Evolutionary conservation across 371 early-diverging fungal genomes (phyloP).

Genomic region (Chytridium lagenaria): DNA sequence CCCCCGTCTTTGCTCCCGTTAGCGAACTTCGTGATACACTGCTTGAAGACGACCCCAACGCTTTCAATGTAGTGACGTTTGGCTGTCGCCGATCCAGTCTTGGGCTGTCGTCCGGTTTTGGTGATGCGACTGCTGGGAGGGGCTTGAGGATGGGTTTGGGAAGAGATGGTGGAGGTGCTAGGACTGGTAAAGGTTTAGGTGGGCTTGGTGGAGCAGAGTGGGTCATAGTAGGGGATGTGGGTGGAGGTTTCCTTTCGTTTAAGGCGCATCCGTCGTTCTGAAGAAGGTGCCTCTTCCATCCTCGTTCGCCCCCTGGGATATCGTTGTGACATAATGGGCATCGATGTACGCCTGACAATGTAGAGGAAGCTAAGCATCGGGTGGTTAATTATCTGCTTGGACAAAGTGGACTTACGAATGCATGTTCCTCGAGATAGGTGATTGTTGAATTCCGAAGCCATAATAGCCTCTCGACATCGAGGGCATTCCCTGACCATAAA

Average conservation of each 20-base stretch:
- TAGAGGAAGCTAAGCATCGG: constrained; percentile 27
- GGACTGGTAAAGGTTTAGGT: neutral
- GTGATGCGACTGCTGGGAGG: too few relatives aligned
- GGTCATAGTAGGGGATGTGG: neutral
- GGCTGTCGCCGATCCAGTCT: too few relatives aligned
- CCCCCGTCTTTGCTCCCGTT: too few relatives aligned
- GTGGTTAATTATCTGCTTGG: neutral
- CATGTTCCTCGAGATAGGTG: constrained; percentile 44
- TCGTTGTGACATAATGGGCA: constrained; percentile 72
- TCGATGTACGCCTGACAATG: constrained; percentile 45
- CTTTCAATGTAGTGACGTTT: too few relatives aligned
- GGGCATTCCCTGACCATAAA: constrained; percentile 69
- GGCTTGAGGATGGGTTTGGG: neutral
- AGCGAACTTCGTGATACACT: too few relatives aligned
- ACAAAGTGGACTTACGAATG: constrained; percentile 30
- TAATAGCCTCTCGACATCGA: constrained; percentile 67
- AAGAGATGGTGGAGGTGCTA: neutral
- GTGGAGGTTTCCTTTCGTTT: constrained; percentile 29
- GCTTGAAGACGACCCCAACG: too few relatives aligned
- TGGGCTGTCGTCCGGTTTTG: too few relatives aligned
- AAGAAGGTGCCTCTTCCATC: constrained; percentile 73
- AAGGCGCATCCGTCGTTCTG: constrained; percentile 54
- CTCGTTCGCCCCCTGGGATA: constrained; percentile 64
- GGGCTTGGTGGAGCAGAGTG: neutral
- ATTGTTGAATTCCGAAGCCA: constrained; percentile 59